Percentiles rank a stretch among this genome's conserved stretches.
Conservation (phyloP, 1,284 basidiomycete species). For the Cystobasidium pallidum region DNA sequence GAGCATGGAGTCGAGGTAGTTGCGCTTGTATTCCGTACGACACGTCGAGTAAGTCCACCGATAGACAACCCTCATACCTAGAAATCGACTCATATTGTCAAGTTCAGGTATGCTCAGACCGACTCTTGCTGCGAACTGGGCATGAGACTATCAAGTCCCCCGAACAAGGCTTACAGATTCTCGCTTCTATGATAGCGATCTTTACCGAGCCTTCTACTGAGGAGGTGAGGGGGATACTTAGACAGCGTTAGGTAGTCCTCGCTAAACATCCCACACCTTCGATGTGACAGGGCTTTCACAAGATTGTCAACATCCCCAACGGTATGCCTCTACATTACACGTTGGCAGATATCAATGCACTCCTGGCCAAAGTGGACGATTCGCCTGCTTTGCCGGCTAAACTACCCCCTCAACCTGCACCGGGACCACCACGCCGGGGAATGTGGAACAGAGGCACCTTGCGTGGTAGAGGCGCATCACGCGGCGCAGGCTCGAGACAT, state of each 20-base stretch:
- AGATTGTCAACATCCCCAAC: constrained; percentile 47
- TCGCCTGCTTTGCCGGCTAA: background rate
- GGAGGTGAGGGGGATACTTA: constrained; percentile 45
- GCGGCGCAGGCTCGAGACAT: background rate
- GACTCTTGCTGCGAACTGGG: constrained; percentile 39
- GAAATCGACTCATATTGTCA: too few relatives aligned
- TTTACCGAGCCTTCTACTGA: constrained; percentile 45
- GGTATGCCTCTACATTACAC: constrained; percentile 42
- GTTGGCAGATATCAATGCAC: constrained; percentile 37
- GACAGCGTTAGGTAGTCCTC: background rate
- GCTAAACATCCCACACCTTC: background rate
- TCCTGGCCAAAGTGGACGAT: constrained; percentile 21
- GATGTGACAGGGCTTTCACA: constrained; percentile 50
- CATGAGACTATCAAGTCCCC: constrained; percentile 52
- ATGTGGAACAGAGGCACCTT: background rate
- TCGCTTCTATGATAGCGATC: constrained; percentile 47
- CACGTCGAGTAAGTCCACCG: constrained; percentile 33
- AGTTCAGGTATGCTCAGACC: constrained; percentile 45
- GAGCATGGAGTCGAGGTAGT: constrained; percentile 46
- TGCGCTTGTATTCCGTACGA: constrained; percentile 49
- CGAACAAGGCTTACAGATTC: constrained; percentile 47
- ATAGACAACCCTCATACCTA: background rate
- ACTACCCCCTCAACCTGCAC: background rate
- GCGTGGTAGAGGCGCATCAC: background rate
- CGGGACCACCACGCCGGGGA: background rate